Percentiles rank a stretch among this genome's conserved stretches.
These are phyloP conservation scores for Moricandia moricandioides DNA, from an alignment of 345 rosid genomes.

Conservation along the genomic window DNA sequence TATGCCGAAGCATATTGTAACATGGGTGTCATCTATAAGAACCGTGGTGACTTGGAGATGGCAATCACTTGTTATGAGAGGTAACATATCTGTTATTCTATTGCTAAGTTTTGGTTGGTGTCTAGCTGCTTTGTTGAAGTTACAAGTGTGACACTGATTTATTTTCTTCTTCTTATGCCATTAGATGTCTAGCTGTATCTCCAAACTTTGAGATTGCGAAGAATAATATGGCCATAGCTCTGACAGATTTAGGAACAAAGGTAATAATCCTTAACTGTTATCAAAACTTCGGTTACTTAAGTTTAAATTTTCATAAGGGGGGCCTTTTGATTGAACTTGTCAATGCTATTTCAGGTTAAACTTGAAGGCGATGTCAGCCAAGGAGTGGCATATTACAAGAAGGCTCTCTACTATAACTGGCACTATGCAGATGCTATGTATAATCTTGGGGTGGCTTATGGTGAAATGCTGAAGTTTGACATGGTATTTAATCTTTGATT, in stretches of 20 bases:
- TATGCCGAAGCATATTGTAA: conserved; percentile 99
- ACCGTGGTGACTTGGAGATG: conserved; percentile 94
- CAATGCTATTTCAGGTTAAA: conserved; percentile 64
- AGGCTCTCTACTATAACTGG: conserved; percentile 97
- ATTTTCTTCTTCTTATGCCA: conserved; percentile 10
- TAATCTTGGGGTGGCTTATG: conserved; percentile 99
- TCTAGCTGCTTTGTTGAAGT: conserved; percentile 14
- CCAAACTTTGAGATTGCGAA: conserved; percentile 99
- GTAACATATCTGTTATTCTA: conserved; percentile 38
- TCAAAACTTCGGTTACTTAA: background rate
- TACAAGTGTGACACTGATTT: conserved; percentile 18
- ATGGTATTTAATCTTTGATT: conserved; percentile 51
- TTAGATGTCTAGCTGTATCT: conserved; percentile 96
- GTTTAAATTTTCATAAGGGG: no score
- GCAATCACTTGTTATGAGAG: conserved; percentile 99
- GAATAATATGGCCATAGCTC: conserved; percentile 99
- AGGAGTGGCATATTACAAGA: conserved; percentile 95
- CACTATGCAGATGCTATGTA: conserved; percentile 99
- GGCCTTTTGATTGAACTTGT: background rate
- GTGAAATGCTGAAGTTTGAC: conserved; percentile 97
- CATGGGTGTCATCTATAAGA: conserved; percentile 99
- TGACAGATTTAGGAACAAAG: conserved; percentile 99
- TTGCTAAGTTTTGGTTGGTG: conserved; percentile 9
- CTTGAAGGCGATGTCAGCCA: conserved; percentile 94
- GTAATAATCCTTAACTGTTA: conserved; percentile 36